Base-by-base conservation (phyloP, 129 eudicot species). In the Chrysanthemum seticuspe region DNA sequence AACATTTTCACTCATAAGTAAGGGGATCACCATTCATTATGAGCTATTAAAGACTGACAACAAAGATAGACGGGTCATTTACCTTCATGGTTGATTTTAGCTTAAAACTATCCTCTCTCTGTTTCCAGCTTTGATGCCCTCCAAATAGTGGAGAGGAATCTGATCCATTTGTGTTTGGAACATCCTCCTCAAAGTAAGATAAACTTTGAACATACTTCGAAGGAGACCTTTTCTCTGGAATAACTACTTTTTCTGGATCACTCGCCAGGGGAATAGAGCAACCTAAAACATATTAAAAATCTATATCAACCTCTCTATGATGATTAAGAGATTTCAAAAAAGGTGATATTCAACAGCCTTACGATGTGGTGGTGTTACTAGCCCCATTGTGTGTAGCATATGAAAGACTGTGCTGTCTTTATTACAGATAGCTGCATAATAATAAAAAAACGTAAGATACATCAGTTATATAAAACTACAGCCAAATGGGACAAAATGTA, bases 331-430 rank as follows among this genome's bases (percentile, higher is more conserved):
- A 52, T 50, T 75, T 68, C 34, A 52, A 71, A 21, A 14, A 53
- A 23, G 25, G 51, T 44, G 69, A 40, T 58, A 18, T 44, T 1
- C 6, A 79, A 52, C 48, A 53, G 80, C 40, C 99, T 85, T 88
- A 94, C 97, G 96, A 76, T 95, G 99, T 45, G 89, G 94, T 62
- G 89, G 94, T 69, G 82, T 85, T 78, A 95, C 96, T 65, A 95
- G 78, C 66, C 96, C 99, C 96, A 90, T 86, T 56, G 84, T 83
- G 82, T 82, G 82, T 79, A 95, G 57, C 83, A 87, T 82, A 68
- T 80, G 80, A 83, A 67, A 95, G 6, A 94, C 94, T 55, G 77
- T 85, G 81, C 97, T 88, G 8, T 88, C 96, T 83, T 84, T 90
- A 86, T 95, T 95, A 82, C 97, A 95, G 49, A 90, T 83, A 81